phyloP scores from a whole-genome alignment of 2,329 filamentous ascomycete genomes.

The Verticillium zaregamsianum region DNA sequence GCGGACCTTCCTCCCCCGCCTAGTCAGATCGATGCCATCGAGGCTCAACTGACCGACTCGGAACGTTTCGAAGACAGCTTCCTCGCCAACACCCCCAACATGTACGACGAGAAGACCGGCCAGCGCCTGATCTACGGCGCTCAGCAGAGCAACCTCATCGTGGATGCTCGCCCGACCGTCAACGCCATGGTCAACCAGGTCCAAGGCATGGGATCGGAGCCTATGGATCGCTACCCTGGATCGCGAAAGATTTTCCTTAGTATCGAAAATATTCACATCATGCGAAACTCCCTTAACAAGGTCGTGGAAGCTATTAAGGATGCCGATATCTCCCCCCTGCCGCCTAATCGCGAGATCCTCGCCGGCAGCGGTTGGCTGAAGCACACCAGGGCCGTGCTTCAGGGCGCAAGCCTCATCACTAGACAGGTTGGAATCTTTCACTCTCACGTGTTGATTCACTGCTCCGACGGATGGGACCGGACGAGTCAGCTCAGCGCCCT shows the following conservation, averaged over 20 bases:
- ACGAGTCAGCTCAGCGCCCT: slow-evolving; percentile 92
- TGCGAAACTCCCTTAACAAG: slow-evolving; percentile 85
- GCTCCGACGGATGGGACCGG: slow-evolving; percentile 97
- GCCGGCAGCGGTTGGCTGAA: slow-evolving; percentile 86
- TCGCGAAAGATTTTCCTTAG: slow-evolving; percentile 88
- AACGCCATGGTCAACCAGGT: slow-evolving; percentile 95
- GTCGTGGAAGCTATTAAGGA: slow-evolving; percentile 90
- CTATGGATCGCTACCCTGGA: slow-evolving; percentile 95
- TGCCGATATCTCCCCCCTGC: slow-evolving; percentile 77
- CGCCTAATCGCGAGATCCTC: slow-evolving; percentile 77
- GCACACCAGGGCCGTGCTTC: slow-evolving; percentile 79
- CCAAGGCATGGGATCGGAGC: slow-evolving; percentile 88
- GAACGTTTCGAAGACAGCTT: slow-evolving; percentile 68
- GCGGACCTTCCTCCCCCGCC: slow-evolving; percentile 34
- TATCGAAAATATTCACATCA: slow-evolving; percentile 98
- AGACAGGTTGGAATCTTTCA: slow-evolving; percentile 86
- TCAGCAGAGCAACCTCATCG: slow-evolving; percentile 89
- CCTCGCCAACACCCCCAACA: slow-evolving; percentile 45
- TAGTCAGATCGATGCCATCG: slow-evolving; percentile 47
- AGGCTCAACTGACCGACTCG: slow-evolving; percentile 53
- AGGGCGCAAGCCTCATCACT: slow-evolving; percentile 80
- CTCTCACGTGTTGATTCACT: slow-evolving; percentile 94
- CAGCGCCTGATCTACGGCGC: slow-evolving; percentile 77
- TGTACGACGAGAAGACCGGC: slow-evolving; percentile 55
- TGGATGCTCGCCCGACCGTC: slow-evolving; percentile 89